phyloP scores from a whole-genome alignment of 176 grass and related monocot genomes.

The Rhynchospora breviuscula region DNA sequence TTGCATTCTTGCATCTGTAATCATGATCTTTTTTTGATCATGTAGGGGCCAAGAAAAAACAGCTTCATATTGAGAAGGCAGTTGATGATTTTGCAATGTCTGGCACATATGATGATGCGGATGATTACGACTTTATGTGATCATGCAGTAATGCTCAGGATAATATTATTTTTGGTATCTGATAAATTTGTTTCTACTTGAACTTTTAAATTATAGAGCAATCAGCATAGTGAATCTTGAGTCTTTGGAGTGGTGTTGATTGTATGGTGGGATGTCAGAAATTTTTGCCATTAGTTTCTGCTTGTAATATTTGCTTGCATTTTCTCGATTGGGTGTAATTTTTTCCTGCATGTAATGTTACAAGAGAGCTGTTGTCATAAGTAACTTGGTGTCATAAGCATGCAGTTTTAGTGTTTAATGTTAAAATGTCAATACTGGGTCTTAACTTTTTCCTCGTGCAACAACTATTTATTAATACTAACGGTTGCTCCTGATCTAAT shows the following conservation, averaged over 20 bases:
- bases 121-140: constrained; percentile 87
- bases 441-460: not conserved
- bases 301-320: not conserved
- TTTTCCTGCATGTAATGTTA: constrained; percentile 28
- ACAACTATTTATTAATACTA: too few species aligned
- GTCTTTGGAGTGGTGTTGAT: constrained; percentile 1
- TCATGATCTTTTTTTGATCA: not conserved
- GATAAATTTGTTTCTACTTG: constrained; percentile 13
- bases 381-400: not conserved
- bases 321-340: constrained; percentile 26
- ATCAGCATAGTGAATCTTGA: constrained; percentile 12
- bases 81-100: constrained; percentile 56
- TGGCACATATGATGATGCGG: constrained; percentile 38
- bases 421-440: not conserved
- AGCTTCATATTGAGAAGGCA: constrained; percentile 68
- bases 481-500: not conserved
- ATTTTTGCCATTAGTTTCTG: constrained; percentile 11
- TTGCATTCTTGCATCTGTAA: not conserved
- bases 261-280: not conserved
- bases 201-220: constrained; percentile 17
- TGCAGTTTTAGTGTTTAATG: not conserved
- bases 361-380: not conserved
- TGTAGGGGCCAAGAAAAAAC: constrained; percentile 68
- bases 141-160: not conserved
- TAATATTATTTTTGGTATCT: constrained; percentile 16